Percentiles rank a stretch among this genome's conserved stretches.
phyloP scores from a whole-genome alignment of 345 rosid species.

The Eucalyptus guilfoylei region DNA sequence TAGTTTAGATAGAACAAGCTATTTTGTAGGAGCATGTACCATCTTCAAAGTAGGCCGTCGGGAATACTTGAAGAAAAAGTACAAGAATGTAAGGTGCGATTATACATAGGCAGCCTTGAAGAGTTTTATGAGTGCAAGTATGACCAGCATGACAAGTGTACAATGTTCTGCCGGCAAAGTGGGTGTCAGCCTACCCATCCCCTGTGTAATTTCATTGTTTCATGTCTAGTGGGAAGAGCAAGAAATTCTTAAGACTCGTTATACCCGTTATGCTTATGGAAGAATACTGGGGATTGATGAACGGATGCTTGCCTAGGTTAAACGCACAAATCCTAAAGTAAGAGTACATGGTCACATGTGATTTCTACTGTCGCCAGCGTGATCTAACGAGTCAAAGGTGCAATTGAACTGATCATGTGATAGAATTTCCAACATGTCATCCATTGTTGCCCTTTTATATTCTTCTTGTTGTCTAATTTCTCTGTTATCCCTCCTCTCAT shows the following conservation, averaged over 20 bases:
- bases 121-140: neutral
- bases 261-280: neutral
- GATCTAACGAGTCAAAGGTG: neutral
- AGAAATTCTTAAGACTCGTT: neutral
- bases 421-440: neutral
- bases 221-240: neutral
- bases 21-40: neutral
- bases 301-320: neutral
- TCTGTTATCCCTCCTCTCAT: neutral
- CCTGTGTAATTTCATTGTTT: neutral
- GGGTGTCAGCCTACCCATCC: neutral
- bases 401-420: neutral
- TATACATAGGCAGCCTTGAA: neutral
- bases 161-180: neutral
- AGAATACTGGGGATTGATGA: neutral
- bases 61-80: neutral
- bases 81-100: neutral
- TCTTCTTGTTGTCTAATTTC: neutral
- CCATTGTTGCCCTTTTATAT: neutral
- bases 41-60: neutral
- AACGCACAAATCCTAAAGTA: neutral
- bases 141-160: neutral
- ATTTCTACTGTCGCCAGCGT: neutral
- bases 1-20: neutral
- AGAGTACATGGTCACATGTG: neutral